These are phyloP conservation scores for Pyrenochaeta sp. DNA, from an alignment of 2,329 filamentous ascomycete species.

Conservation along the genomic window DNA sequence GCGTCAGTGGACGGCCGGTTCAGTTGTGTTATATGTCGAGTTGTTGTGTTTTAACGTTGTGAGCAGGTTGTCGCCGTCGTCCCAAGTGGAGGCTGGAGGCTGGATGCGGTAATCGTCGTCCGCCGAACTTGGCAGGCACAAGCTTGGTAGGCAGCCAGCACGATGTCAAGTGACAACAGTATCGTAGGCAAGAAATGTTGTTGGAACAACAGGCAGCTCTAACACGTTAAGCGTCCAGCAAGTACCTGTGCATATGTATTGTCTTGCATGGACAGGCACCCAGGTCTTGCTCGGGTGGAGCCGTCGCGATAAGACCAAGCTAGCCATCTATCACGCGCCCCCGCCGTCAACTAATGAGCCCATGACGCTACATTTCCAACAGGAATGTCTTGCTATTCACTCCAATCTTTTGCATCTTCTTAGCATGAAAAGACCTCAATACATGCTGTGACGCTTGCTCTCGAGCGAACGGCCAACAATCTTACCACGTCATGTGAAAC, in stretches of 20 bases:
- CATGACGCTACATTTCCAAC: neutral
- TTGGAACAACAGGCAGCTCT: neutral
- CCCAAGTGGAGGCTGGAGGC: slow-evolving; percentile 14
- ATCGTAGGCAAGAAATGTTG: neutral
- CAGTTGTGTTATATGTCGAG: neutral
- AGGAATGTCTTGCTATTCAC: neutral
- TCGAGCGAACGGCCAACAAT: slow-evolving; percentile 1
- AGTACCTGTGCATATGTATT: neutral
- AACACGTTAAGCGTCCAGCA: neutral
- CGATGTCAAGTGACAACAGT: neutral
- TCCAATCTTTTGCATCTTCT: neutral
- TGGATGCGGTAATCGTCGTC: slow-evolving; percentile 32
- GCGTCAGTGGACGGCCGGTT: neutral
- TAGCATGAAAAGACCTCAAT: neutral
- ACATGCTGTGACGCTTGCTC: neutral
- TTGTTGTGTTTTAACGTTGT: slow-evolving; percentile 7
- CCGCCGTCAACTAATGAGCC: no score
- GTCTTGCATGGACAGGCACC: slow-evolving; percentile 17
- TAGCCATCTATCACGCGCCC: neutral
- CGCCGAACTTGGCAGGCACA: slow-evolving; percentile 33
- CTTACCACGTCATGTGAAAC: slow-evolving; percentile 31
- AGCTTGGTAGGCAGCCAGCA: slow-evolving; percentile 16
- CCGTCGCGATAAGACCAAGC: slow-evolving; percentile 20
- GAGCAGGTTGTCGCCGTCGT: neutral
- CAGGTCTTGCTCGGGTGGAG: slow-evolving; percentile 8